Evolutionary conservation across 768 basidiomycete genomes (phyloP).

Genomic region (Kockovaella imperatae): DNA sequence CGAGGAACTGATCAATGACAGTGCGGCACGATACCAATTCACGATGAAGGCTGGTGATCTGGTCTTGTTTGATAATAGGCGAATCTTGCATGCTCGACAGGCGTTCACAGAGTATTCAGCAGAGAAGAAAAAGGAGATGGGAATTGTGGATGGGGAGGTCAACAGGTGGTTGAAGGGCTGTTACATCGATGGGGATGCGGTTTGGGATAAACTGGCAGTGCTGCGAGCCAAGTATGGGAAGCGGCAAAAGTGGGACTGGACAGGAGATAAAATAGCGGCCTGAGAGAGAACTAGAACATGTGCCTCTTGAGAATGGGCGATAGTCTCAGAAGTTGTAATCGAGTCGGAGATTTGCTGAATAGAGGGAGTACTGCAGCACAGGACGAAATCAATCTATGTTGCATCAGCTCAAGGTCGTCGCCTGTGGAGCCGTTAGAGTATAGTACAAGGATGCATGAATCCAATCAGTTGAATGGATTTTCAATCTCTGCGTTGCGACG

Average conservation of each 20-base stretch:
- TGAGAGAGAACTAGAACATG: too few relatives aligned
- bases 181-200: constrained; percentile 52
- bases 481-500: constrained; percentile 30
- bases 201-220: constrained; percentile 49
- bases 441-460: neutral
- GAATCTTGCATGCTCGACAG: constrained; percentile 78
- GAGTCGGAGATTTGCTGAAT: too few relatives aligned
- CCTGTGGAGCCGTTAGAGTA: neutral
- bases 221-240: too few relatives aligned
- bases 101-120: constrained; percentile 55
- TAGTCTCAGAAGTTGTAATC: too few relatives aligned
- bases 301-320: too few relatives aligned
- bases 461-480: constrained; percentile 26
- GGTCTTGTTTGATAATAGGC: constrained; percentile 83
- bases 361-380: neutral
- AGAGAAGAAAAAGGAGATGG: constrained; percentile 31
- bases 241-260: too few relatives aligned
- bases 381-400: neutral
- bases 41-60: constrained; percentile 73
- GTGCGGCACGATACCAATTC: constrained; percentile 54
- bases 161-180: constrained; percentile 82
- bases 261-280: too few relatives aligned
- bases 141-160: constrained; percentile 44
- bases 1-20: constrained; percentile 53
- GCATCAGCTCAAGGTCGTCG: too few relatives aligned